A percentile compares a stretch with the other conserved stretches of the same genome.
Evolutionary conservation across 257 asterid genomes (phyloP).

Genomic region (Leptodermis oblonga): DNA sequence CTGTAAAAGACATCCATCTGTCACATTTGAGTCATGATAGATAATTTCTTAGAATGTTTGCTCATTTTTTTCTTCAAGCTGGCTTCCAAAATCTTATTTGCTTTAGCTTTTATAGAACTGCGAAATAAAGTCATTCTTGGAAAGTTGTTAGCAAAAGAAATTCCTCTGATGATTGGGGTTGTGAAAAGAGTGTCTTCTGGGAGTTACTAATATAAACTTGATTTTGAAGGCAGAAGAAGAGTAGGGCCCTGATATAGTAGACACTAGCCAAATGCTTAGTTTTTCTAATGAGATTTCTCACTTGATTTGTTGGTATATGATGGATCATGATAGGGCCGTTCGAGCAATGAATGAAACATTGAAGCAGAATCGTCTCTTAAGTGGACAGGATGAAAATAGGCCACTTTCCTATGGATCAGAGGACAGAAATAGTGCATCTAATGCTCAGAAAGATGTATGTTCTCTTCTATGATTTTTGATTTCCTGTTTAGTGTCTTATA

Average conservation of each 20-base stretch:
- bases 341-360: conserved; percentile 92
- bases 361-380: conserved; percentile 77
- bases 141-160: background rate
- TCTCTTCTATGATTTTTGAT: conserved; percentile 18
- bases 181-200: background rate
- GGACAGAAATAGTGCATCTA: conserved; percentile 40
- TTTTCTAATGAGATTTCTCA: background rate
- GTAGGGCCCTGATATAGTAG: background rate
- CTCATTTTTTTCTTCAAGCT: background rate
- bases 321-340: conserved; percentile 66
- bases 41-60: background rate
- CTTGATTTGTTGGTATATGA: background rate
- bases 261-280: background rate
- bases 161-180: background rate
- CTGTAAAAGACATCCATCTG: background rate
- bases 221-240: background rate
- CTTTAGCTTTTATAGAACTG: conserved; percentile 1
- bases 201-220: background rate
- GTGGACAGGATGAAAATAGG: conserved; percentile 65
- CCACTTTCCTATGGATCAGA: conserved; percentile 37
- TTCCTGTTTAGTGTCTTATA: background rate
- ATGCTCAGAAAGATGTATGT: conserved; percentile 62
- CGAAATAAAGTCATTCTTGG: background rate
- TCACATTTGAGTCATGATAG: background rate
- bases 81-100: background rate